Conservation (phyloP, 75 land plant species). For the Cryptomeria japonica region DNA sequence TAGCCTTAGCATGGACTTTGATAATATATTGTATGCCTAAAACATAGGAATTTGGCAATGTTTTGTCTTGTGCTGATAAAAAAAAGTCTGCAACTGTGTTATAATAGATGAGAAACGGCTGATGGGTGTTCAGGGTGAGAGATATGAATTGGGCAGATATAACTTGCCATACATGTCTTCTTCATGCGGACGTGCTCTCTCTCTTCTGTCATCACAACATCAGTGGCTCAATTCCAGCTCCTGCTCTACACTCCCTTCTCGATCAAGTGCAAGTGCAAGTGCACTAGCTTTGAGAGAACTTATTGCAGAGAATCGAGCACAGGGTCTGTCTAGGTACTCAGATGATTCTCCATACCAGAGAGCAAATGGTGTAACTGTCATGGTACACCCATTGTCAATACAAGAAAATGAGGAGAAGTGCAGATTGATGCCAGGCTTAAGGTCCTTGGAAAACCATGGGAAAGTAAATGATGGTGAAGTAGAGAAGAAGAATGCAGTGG, state of each 20-base stretch:
- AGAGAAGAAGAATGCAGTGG: not conserved
- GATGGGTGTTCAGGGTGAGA: conserved; percentile 4
- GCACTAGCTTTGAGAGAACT: conserved; percentile 15
- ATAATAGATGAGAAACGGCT: conserved; percentile 1
- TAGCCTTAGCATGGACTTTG: too few species aligned
- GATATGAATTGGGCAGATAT: not conserved
- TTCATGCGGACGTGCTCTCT: conserved; percentile 6
- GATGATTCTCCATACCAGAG: not conserved
- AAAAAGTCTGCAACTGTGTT: not conserved
- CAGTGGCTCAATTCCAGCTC: not conserved
- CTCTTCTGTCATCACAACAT: conserved; percentile 15
- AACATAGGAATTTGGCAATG: not conserved
- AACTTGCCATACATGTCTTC: not conserved
- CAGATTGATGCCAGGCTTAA: conserved; percentile 3
- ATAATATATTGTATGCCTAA: not conserved
- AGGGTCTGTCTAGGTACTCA: not conserved
- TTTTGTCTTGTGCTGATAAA: not conserved
- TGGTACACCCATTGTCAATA: not conserved
- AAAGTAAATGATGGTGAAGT: not conserved
- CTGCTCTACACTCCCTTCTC: not conserved
- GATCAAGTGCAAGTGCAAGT: conserved; percentile 9
- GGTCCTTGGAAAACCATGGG: not conserved
- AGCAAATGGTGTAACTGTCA: not conserved
- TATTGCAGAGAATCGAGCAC: conserved; percentile 12
- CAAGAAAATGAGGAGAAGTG: not conserved